Evolutionary conservation across 805 yeast genomes (phyloP).

Genomic region (Peterozyma xylosa): DNA sequence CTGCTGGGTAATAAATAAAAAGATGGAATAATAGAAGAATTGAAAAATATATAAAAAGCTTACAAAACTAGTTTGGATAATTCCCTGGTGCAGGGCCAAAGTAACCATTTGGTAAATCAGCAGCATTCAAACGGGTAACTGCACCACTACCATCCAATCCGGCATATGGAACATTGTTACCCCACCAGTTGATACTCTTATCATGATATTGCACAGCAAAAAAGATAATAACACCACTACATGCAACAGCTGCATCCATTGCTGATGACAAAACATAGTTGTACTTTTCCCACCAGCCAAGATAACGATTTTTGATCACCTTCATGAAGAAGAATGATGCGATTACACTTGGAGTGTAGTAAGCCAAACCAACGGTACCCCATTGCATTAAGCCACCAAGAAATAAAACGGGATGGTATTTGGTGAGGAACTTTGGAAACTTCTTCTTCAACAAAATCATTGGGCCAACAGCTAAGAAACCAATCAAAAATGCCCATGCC

Average conservation of each 20-base stretch:
- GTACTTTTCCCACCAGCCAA: conserved; percentile 51
- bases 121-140: background rate
- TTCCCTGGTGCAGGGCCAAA: background rate
- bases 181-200: conserved; percentile 55
- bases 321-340: conserved; percentile 35
- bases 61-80: too few relatives aligned
- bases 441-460: conserved; percentile 20
- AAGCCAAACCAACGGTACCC: conserved; percentile 42
- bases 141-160: background rate
- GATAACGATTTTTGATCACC: conserved; percentile 36
- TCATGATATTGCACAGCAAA: conserved; percentile 38
- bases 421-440: conserved; percentile 17
- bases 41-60: too few relatives aligned
- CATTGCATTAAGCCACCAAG: conserved; percentile 41
- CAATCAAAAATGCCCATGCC: conserved; percentile 50
- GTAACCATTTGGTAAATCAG: background rate
- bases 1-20: too few relatives aligned
- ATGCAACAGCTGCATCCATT: conserved; percentile 55
- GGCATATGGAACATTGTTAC: conserved; percentile 27
- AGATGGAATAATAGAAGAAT: too few relatives aligned
- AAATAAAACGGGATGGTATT: conserved; percentile 41
- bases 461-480: conserved; percentile 21
- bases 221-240: conserved; percentile 50
- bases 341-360: conserved; percentile 34
- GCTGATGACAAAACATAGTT: conserved; percentile 49